These are phyloP conservation scores for Nemania sp. DNA, from an alignment of 2,329 filamentous ascomycete species.

Conservation along the genomic window DNA sequence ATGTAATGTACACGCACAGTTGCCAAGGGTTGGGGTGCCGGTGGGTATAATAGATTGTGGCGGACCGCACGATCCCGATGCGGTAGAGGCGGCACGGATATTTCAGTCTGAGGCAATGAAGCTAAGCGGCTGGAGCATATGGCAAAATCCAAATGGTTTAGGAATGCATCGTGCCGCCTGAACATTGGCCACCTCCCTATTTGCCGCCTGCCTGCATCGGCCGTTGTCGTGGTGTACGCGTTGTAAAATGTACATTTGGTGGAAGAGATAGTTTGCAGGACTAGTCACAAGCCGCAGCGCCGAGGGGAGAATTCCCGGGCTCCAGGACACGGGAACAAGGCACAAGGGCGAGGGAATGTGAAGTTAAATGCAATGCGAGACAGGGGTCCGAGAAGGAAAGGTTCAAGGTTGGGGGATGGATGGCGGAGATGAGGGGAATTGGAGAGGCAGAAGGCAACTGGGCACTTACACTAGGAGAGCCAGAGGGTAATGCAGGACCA, in stretches of 20 bases:
- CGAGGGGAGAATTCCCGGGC: conserved; percentile 20
- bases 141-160: conserved; percentile 37
- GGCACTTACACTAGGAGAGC: no score
- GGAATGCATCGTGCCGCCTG: conserved; percentile 33
- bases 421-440: conserved; percentile 12
- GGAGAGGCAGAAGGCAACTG: conserved; percentile 15
- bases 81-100: conserved; percentile 37
- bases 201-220: conserved; percentile 11
- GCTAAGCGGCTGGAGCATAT: conserved; percentile 31
- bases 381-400: conserved; percentile 19
- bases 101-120: conserved; percentile 31
- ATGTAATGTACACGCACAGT: background rate
- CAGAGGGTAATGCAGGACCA: no score
- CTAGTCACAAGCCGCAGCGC: conserved; percentile 21
- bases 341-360: conserved; percentile 12
- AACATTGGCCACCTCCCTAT: conserved; percentile 13
- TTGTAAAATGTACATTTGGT: background rate
- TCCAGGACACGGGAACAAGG: conserved; percentile 26
- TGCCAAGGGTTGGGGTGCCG: conserved; percentile 10
- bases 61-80: conserved; percentile 21
- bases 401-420: conserved; percentile 14
- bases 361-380: conserved; percentile 24
- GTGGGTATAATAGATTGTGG: conserved; percentile 9
- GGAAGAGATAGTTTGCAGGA: conserved; percentile 2
- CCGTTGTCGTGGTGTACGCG: background rate